Base-by-base conservation (phyloP, 2,329 filamentous ascomycete genomes). In the Colletotrichum camelliae region DNA sequence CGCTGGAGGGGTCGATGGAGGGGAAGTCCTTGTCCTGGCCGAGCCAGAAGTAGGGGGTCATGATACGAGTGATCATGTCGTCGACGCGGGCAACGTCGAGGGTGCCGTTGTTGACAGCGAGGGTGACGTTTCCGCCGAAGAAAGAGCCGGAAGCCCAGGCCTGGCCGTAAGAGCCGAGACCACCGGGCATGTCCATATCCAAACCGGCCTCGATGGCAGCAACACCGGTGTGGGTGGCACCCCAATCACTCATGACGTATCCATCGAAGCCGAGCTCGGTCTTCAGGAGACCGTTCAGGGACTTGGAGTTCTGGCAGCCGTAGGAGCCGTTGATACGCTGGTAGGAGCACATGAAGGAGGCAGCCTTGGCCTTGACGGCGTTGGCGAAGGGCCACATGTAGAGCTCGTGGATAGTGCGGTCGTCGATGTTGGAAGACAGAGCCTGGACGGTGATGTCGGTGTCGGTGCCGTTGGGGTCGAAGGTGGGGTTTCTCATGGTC, bases 391-490 rank as follows among this genome's bases (percentile, higher is more conserved):
- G 82, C 82, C 82, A 84, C 43, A 84, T 82, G 78, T 84, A 84
- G 2, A 83, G 78, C 78, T 93, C 91, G 79, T 93, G 91, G 74
- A 92, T 84, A 10, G 91, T 90, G 8, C 91, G 84, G 81, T 93
- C 91, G 69, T 91, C 89, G 16, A 91, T 87, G 78, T 92, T 91
- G 27, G 81, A 75, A 6, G 81, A 83, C n/a, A 84, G 10, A 7
- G 83, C 79, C 75, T 83, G 81, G n/a, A 75, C 61, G 12, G 74
- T 60, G n/a, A 82, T 77, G 21, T 80, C 79, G 12, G 75, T 79
- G 3, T 79, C 3, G 7, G 79, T 80, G 21, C 81, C 82, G 15
- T 82, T 79, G 52, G 75, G 21, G 18, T 78, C 76, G 60, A 69
- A 81, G 1, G 73, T 77, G 8, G 81, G 81, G 78, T 82, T 83